Conservation (phyloP, 176 grass and related monocot species). For the Rhynchospora tenuis region DNA sequence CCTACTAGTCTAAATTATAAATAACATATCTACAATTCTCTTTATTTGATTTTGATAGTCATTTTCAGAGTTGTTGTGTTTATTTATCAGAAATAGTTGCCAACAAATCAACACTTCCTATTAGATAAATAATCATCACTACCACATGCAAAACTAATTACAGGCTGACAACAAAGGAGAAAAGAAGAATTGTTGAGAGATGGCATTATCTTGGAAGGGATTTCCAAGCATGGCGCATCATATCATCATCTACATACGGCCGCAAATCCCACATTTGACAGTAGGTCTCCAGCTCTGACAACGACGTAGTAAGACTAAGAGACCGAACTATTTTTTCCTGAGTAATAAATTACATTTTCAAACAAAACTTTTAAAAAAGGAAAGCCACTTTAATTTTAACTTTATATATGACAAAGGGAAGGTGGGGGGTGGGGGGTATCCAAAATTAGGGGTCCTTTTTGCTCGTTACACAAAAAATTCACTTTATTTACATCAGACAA, state of each 20-base stretch:
- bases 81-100: too few relatives aligned
- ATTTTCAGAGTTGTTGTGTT: too few relatives aligned
- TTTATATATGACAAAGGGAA: too few relatives aligned
- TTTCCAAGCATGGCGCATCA: constrained; percentile 44
- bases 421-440: too few relatives aligned
- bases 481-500: background rate
- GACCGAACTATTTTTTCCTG: constrained; percentile 56
- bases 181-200: background rate
- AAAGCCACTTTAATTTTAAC: background rate
- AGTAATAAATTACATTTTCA: background rate
- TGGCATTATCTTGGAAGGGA: constrained; percentile 27
- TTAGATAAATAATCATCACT: too few relatives aligned
- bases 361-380: too few relatives aligned
- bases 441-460: background rate
- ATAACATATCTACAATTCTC: too few relatives aligned
- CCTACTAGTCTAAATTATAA: too few relatives aligned
- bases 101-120: too few relatives aligned
- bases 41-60: too few relatives aligned
- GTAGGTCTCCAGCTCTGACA: constrained; percentile 47
- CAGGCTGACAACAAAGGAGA: background rate
- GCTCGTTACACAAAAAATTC: background rate
- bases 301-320: constrained; percentile 40
- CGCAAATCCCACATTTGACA: constrained; percentile 68
- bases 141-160: background rate
- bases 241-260: constrained; percentile 39